Conservation (phyloP, 1,139 yeast genomes). For the Yamadazyma pseudoaaseri region DNA sequence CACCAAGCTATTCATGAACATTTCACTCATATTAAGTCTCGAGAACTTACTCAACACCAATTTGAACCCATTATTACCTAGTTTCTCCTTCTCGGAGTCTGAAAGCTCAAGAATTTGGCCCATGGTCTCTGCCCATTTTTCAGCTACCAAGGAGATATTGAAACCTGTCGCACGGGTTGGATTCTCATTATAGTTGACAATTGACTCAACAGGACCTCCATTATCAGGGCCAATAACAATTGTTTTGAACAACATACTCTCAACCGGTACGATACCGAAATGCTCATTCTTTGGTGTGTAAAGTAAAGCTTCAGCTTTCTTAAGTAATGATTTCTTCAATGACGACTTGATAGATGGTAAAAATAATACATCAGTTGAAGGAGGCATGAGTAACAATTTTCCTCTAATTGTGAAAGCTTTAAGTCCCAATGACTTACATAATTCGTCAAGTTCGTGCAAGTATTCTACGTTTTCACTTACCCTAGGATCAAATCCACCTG, state of each 20-base stretch:
- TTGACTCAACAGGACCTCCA: conserved; percentile 93
- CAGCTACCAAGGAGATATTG: conserved; percentile 53
- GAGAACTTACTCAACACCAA: conserved; percentile 58
- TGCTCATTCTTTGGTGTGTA: conserved; percentile 94
- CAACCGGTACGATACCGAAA: conserved; percentile 96
- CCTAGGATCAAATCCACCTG: conserved; percentile 91
- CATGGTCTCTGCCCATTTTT: conserved; percentile 65
- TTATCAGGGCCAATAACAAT: conserved; percentile 84
- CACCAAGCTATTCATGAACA: conserved; percentile 34
- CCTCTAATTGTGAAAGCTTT: conserved; percentile 49
- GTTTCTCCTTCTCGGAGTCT: conserved; percentile 22
- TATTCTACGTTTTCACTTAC: conserved; percentile 77
- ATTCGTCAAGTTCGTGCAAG: conserved; percentile 54
- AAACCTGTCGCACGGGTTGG: conserved; percentile 68
- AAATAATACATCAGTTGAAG: conserved; percentile 59
- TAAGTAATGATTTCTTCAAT: conserved; percentile 63
- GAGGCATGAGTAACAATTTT: conserved; percentile 36
- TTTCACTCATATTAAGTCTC: conserved; percentile 58
- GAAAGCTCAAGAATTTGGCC: conserved; percentile 7
- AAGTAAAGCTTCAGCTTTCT: conserved; percentile 57
- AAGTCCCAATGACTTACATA: conserved; percentile 48
- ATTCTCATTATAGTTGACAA: conserved; percentile 45
- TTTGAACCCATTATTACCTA: conserved; percentile 51
- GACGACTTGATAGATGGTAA: conserved; percentile 74
- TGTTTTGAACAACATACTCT: conserved; percentile 81